These are phyloP conservation scores for Chlamydomonas reinhardtii DNA, from an alignment of 163 green algal species.

Conservation along the genomic window DNA sequence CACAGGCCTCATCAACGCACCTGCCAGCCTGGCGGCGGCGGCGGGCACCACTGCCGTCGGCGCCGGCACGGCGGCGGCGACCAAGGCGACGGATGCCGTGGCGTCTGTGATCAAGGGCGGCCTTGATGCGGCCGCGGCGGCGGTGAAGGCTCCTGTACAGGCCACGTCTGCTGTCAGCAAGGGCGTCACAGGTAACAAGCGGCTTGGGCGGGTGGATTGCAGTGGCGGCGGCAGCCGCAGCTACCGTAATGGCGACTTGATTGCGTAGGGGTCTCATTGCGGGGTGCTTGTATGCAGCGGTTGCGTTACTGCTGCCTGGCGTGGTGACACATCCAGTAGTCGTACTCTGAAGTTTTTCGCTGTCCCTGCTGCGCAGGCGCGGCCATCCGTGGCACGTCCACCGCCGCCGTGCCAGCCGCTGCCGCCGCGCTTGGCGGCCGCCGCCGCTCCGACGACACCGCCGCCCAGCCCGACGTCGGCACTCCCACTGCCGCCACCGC, in stretches of 20 bases:
- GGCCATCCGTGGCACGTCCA: not conserved
- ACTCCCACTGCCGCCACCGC: not conserved
- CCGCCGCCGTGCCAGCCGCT: no score
- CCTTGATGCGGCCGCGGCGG: not conserved
- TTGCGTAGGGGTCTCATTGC: no score
- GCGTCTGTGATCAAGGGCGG: not conserved
- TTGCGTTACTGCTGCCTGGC: no score
- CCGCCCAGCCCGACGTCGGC: not conserved
- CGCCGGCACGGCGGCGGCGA: not conserved
- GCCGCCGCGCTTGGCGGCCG: no score
- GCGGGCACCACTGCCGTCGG: not conserved
- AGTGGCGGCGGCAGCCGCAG: no score
- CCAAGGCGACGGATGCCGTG: not conserved
- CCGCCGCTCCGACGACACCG: not conserved
- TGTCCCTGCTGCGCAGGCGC: not conserved
- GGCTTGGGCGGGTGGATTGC: no score
- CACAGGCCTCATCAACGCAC: not conserved
- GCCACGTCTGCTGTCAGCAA: not conserved
- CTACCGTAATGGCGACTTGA: no score
- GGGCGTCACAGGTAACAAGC: not conserved
- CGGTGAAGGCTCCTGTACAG: slow-evolving; percentile 9
- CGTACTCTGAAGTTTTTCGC: no score
- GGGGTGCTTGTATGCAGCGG: no score
- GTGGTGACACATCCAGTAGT: no score
- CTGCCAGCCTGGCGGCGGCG: not conserved